These are phyloP conservation scores for Noccaea caerulescens DNA, from an alignment of 345 rosid genomes.

Conservation along the genomic window DNA sequence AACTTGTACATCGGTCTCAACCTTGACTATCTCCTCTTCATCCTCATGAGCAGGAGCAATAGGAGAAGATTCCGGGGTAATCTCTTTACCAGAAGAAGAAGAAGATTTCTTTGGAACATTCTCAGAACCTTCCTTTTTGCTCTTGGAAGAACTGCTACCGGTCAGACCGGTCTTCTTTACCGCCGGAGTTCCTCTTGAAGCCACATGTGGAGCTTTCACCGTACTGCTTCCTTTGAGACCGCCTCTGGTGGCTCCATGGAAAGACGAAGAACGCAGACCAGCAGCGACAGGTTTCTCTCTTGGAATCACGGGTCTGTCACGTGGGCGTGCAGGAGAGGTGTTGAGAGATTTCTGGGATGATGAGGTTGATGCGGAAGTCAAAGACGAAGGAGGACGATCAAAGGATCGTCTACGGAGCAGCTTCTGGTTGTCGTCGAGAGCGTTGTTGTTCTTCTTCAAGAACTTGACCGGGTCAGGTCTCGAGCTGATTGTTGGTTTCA, in stretches of 20 bases:
- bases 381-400: conserved; percentile 62
- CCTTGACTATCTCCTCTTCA: conserved; percentile 40
- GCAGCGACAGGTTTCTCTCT: conserved; percentile 45
- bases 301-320: conserved; percentile 42
- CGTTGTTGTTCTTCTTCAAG: conserved; percentile 46
- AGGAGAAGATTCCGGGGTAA: conserved; percentile 22
- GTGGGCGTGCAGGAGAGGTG: conserved; percentile 44
- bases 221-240: conserved; percentile 33
- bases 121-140: conserved; percentile 38
- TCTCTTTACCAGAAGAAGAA: conserved; percentile 29
- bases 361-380: conserved; percentile 48
- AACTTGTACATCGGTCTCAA: conserved; percentile 34
- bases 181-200: conserved; percentile 26
- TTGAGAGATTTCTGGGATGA: conserved; percentile 40
- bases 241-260: conserved; percentile 42
- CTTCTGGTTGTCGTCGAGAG: conserved; percentile 45
- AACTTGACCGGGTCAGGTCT: conserved; percentile 48
- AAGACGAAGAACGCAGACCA: conserved; percentile 43
- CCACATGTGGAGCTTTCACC: conserved; percentile 37
- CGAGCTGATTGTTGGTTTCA: conserved; percentile 64
- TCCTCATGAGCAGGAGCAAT: conserved; percentile 30
- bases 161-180: conserved; percentile 41
- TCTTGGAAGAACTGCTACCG: conserved; percentile 34
- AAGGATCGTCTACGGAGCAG: conserved; percentile 72
- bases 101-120: conserved; percentile 20